Evolutionary conservation across 202 grass and related monocot genomes (phyloP), one percentile per base, ranked within the genome.

Genomic region (Schoenoplectus triqueter): DNA sequence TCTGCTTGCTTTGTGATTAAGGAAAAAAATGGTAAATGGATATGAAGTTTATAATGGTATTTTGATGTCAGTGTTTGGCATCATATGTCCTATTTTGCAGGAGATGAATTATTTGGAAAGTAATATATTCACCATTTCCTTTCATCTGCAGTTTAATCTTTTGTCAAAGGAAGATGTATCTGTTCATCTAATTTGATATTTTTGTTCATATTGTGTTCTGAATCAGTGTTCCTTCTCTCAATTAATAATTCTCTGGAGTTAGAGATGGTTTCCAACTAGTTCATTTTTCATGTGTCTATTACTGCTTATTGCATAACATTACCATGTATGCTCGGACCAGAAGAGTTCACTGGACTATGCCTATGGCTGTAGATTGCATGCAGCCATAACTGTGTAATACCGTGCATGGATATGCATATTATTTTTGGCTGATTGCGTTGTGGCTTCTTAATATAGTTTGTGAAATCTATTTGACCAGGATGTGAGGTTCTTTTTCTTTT

Each of bases 81-180:
- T 73, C 8, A 4, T 46, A 45, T 18, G 0, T 10, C 69, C 46
- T 50, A 73, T 31, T 31, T 31, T 31, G 13, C 13, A 56, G 13
- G 4, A 56, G 54, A 57, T 57, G 73, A 49, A 56, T 77, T 56
- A 57, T 77, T 52, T 56, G 22, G 11, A 41, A 77, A 77, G 7
- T 77, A 57, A 2, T 57, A 50, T 40, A 3, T 60, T n/a, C 21
- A 59, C 59, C 15, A 42, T 31, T 57, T 61, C 74, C 74, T 17
- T 60, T 41, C 14, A 42, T 78, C 21, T 0, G 5, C 52, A 20
- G 46, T 15, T 41, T 60, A 59, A 60, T n/a, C 13, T 60, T 55
- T 78, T 78, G 52, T 78, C 52, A 60, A 17, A 59, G 22, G 52
- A 78, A 60, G 54, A 78, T 42, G 31, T 78, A 60, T 44, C 7